A percentile compares a stretch with the other conserved stretches of the same genome.
Evolutionary conservation across 2,329 filamentous ascomycete species (phyloP).

Genomic region (Neopestalotiopsis clavispora): DNA sequence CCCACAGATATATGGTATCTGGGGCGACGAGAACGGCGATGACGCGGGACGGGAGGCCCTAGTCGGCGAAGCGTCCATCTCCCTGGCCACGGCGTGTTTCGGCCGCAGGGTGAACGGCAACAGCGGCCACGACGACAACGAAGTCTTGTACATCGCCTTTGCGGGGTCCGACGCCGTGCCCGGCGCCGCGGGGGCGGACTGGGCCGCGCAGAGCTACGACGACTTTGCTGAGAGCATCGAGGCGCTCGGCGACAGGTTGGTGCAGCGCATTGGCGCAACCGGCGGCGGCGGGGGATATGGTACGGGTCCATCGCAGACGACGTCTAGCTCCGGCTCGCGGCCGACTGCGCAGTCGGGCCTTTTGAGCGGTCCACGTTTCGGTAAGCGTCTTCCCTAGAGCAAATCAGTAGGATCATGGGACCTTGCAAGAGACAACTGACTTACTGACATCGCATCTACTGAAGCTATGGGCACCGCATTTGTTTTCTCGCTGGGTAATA

Average conservation of each 20-base stretch:
- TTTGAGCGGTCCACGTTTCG: not conserved
- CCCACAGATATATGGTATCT: constrained; percentile 7
- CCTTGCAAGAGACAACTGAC: not conserved
- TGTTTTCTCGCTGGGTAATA: not conserved
- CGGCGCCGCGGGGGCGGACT: constrained; percentile 5
- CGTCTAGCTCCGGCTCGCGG: not conserved
- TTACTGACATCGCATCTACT: not conserved
- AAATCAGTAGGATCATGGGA: not conserved
- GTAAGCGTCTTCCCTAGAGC: not conserved
- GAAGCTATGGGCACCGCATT: not conserved
- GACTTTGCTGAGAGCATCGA: constrained; percentile 7
- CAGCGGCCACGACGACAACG: constrained; percentile 2
- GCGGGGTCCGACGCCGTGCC: not conserved
- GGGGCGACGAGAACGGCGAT: constrained; percentile 11
- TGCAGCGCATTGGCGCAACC: not conserved
- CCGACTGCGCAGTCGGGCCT: not conserved
- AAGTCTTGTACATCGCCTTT: constrained; percentile 10
- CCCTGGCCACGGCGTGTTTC: constrained; percentile 1
- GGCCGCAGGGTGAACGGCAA: not conserved
- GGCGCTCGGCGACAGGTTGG: not conserved
- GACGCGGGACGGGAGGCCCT: not conserved
- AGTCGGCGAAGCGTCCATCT: constrained; percentile 8
- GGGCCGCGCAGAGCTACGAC: not conserved
- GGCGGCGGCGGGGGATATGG: not conserved
- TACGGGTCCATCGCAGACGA: not conserved